phyloP scores from a whole-genome alignment of 352 stramenopile genomes.

The Halophytophthora polymorphica region DNA sequence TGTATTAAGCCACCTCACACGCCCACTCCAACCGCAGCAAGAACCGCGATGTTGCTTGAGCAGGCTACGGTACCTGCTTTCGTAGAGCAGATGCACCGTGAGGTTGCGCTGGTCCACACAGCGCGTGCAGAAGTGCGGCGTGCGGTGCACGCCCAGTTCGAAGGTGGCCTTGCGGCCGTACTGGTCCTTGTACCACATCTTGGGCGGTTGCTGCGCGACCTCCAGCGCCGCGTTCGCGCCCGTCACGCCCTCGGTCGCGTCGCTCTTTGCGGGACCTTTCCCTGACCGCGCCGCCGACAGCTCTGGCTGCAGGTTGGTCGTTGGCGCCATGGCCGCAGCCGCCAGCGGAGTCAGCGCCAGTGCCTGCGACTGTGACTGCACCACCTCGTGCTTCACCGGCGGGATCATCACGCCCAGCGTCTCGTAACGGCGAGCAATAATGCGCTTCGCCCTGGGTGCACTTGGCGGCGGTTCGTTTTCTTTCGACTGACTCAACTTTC shows the following conservation, averaged over 20 bases:
- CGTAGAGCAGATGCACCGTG: slow-evolving; percentile 64
- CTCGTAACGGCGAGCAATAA: no score
- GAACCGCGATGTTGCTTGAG: neutral
- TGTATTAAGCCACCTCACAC: slow-evolving; percentile 4
- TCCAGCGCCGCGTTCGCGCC: slow-evolving; percentile 43
- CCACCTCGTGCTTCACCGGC: slow-evolving; percentile 15
- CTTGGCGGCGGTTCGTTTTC: no score
- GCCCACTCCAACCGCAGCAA: neutral
- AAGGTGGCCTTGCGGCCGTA: slow-evolving; percentile 76
- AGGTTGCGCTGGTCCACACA: slow-evolving; percentile 57
- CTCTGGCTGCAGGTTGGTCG: neutral
- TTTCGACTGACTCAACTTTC: no score
- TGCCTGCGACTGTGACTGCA: neutral
- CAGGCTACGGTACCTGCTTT: slow-evolving; percentile 45
- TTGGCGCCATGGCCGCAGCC: slow-evolving; percentile 21
- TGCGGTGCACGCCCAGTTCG: slow-evolving; percentile 38
- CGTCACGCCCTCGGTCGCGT: no score
- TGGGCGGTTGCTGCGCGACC: slow-evolving; percentile 56
- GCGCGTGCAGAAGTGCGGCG: slow-evolving; percentile 25
- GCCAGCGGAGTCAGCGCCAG: no score
- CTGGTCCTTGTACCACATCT: slow-evolving; percentile 80
- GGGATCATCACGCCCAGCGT: slow-evolving; percentile 12
- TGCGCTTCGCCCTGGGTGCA: neutral
- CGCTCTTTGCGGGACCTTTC: neutral
- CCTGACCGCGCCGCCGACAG: neutral